Evolutionary conservation across 768 basidiomycete species (phyloP).

Genomic region (Psilocybe cubensis): DNA sequence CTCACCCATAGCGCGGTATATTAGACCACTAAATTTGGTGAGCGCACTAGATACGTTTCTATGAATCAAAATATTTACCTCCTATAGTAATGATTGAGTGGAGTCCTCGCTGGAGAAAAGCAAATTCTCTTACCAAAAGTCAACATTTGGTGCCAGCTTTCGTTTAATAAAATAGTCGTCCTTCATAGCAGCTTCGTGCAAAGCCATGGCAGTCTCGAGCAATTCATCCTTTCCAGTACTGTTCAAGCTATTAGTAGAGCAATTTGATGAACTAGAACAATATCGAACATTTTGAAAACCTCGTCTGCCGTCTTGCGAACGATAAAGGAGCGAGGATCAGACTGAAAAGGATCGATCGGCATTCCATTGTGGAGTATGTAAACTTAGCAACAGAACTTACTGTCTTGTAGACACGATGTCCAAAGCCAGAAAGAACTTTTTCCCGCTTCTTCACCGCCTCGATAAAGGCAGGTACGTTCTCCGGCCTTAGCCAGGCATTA

Average conservation of each 20-base stretch:
- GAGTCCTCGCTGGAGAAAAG: background rate
- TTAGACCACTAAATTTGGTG: conserved; percentile 62
- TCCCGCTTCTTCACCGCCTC: conserved; percentile 88
- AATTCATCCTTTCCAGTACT: conserved; percentile 88
- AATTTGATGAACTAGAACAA: background rate
- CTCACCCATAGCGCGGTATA: conserved; percentile 90
- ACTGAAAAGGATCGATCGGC: too few species aligned
- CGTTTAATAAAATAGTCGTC: conserved; percentile 89
- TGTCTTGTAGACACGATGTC: conserved; percentile 60
- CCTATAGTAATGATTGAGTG: conserved; percentile 38
- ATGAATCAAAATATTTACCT: conserved; percentile 43
- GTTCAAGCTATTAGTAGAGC: background rate
- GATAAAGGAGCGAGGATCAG: conserved; percentile 90
- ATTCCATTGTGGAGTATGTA: conserved; percentile 64
- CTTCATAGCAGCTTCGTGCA: conserved; percentile 87
- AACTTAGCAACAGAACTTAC: conserved; percentile 31
- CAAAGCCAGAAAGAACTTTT: conserved; percentile 89
- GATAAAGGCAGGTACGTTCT: conserved; percentile 84
- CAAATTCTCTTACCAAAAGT: conserved; percentile 70
- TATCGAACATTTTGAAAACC: conserved; percentile 84
- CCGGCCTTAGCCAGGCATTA: conserved; percentile 51
- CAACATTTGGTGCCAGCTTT: conserved; percentile 87
- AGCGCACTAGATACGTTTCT: conserved; percentile 1
- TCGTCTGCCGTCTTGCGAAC: conserved; percentile 90
- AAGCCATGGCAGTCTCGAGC: conserved; percentile 85